Conservation (phyloP, 371 early-diverging fungal genomes). For the Nematocida sp. region DNA sequence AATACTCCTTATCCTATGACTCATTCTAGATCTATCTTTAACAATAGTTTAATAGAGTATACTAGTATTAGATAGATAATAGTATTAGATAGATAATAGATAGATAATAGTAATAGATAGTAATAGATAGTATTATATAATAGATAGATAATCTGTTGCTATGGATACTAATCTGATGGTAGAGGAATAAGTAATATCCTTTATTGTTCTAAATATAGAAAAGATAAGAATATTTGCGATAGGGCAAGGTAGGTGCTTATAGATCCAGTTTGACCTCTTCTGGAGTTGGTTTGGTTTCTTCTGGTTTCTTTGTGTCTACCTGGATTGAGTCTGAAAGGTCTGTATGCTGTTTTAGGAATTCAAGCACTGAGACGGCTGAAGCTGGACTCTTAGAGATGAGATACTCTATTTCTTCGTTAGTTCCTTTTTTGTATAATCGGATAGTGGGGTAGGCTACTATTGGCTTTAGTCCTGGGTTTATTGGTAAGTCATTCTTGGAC, state of each 20-base stretch:
- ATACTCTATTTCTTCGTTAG: slow-evolving; percentile 47
- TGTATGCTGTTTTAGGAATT: slow-evolving; percentile 30
- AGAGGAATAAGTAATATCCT: too few relatives aligned
- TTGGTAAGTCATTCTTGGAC: slow-evolving; percentile 51
- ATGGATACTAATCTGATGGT: too few relatives aligned
- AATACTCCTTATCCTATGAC: too few relatives aligned
- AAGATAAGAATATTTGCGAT: background rate
- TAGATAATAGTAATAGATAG: too few relatives aligned
- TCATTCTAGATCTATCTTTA: too few relatives aligned
- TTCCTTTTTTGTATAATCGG: slow-evolving; percentile 50
- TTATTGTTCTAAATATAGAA: too few relatives aligned
- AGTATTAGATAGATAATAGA: too few relatives aligned
- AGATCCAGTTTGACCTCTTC: slow-evolving; percentile 47
- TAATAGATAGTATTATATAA: too few relatives aligned
- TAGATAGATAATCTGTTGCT: too few relatives aligned
- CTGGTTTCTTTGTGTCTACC: background rate
- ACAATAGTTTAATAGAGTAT: too few relatives aligned
- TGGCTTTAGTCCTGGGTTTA: slow-evolving; percentile 14
- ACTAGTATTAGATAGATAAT: too few relatives aligned
- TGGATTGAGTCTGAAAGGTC: slow-evolving; percentile 31
- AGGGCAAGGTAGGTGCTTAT: slow-evolving; percentile 4
- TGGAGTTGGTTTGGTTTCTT: background rate
- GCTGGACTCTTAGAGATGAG: slow-evolving; percentile 1
- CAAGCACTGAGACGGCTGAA: slow-evolving; percentile 14
- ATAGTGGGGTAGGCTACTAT: slow-evolving; percentile 53